phyloP scores from a whole-genome alignment of 352 stramenopile genomes.

The Phytophthora capsici region DNA sequence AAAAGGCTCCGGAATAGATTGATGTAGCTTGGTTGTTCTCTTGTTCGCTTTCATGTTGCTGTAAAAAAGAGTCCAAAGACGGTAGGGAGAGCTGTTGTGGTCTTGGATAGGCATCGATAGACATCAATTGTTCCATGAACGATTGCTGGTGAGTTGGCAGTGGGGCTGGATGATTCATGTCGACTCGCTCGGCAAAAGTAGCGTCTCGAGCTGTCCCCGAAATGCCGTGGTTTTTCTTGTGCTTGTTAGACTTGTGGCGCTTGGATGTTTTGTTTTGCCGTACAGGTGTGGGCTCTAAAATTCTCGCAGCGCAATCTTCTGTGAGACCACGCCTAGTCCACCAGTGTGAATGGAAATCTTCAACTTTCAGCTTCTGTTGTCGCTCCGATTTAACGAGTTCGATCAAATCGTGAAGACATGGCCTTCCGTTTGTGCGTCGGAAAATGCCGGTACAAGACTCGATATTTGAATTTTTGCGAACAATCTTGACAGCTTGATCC shows the following conservation, averaged over 20 bases:
- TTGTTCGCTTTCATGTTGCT: too few relatives aligned
- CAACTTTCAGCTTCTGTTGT: background rate
- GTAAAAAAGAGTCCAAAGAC: too few relatives aligned
- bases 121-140: background rate
- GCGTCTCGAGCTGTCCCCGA: conserved; percentile 2
- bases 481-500: conserved; percentile 7
- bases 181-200: background rate
- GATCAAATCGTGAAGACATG: conserved; percentile 6
- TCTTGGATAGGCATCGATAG: too few relatives aligned
- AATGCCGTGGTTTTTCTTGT: conserved; percentile 1
- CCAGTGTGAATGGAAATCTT: conserved; percentile 12
- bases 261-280: too few relatives aligned
- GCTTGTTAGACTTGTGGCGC: background rate
- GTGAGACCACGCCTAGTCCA: background rate
- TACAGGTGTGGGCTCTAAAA: background rate
- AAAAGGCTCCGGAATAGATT: too few relatives aligned
- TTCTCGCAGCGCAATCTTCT: background rate
- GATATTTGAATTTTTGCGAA: background rate
- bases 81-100: too few relatives aligned
- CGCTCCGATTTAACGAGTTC: conserved; percentile 4
- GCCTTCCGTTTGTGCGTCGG: background rate
- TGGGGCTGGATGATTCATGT: background rate
- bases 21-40: too few relatives aligned
- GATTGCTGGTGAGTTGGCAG: too few relatives aligned
- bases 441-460: conserved; percentile 1